Evolutionary conservation across 345 rosid genomes (phyloP).

Genomic region (Murraya koenigii): DNA sequence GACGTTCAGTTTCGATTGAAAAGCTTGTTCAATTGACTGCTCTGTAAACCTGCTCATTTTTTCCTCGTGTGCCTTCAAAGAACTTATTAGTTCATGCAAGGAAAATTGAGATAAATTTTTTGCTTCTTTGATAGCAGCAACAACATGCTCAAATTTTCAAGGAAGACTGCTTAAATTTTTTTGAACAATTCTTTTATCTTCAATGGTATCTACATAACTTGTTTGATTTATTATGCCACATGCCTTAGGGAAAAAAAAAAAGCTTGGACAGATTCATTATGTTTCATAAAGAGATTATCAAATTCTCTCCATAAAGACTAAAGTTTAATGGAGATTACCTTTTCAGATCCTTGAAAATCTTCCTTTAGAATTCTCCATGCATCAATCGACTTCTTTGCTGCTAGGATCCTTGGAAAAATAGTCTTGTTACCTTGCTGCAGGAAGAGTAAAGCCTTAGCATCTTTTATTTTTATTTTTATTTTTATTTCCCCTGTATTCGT

Average conservation of each 20-base stretch:
- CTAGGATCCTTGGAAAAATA: no score
- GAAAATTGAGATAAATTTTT: background rate
- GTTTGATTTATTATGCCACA: background rate
- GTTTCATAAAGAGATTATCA: no score
- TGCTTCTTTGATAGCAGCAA: no score
- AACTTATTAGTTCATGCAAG: background rate
- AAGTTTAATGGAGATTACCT: background rate
- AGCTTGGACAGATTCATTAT: background rate
- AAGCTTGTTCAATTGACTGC: background rate
- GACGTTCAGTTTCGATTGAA: background rate
- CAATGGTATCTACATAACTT: no score
- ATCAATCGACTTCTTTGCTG: background rate
- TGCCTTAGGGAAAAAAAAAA: no score
- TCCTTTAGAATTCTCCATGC: background rate
- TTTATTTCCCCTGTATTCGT: no score
- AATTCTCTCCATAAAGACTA: background rate
- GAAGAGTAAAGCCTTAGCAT: no score
- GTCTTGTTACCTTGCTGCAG: no score
- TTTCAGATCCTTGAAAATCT: background rate
- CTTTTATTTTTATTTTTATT: no score
- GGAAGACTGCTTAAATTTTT: no score
- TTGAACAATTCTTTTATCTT: no score
- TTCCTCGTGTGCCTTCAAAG: background rate
- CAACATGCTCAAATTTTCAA: no score
- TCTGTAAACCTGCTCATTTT: background rate